Conservation (phyloP, 345 rosid species). For the Gossypium arboreum region DNA sequence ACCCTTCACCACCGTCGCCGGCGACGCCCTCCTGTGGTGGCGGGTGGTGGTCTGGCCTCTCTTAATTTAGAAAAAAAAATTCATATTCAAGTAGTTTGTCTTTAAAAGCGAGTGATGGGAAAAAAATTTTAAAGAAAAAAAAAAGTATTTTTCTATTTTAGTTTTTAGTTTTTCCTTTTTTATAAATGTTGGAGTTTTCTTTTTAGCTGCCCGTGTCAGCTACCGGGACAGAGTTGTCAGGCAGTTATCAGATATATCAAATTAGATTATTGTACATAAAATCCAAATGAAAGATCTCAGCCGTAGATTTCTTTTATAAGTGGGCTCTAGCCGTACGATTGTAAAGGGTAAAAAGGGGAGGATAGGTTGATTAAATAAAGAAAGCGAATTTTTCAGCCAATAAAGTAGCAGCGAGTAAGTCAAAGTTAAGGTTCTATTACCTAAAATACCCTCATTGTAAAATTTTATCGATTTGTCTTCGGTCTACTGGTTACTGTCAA, state of each 20-base stretch:
- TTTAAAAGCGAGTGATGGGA: not conserved
- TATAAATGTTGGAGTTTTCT: conserved; percentile 27
- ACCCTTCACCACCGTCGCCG: conserved; percentile 42
- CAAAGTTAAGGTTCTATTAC: not conserved
- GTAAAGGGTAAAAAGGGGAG: not conserved
- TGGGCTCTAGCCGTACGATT: not conserved
- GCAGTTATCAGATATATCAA: conserved; percentile 12
- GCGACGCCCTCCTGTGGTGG: conserved; percentile 40
- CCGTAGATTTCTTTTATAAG: not conserved
- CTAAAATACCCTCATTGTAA: not conserved
- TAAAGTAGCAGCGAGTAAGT: not conserved
- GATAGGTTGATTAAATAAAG: not conserved
- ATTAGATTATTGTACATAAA: not conserved
- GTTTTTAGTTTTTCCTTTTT: not conserved
- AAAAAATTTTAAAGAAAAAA: not conserved
- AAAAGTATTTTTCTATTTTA: not conserved
- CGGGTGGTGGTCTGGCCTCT: not conserved
- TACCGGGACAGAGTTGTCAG: not conserved
- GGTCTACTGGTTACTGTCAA: not conserved
- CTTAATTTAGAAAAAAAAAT: conserved; percentile 23
- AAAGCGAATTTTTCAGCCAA: conserved; percentile 4
- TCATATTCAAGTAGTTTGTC: conserved; percentile 32
- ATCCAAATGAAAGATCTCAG: not conserved
- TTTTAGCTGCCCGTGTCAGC: conserved; percentile 30
- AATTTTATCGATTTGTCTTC: not conserved